Percentiles rank a stretch among this genome's conserved stretches.
Conservation (phyloP, 768 basidiomycete species). For the Leccinum obscurum region DNA sequence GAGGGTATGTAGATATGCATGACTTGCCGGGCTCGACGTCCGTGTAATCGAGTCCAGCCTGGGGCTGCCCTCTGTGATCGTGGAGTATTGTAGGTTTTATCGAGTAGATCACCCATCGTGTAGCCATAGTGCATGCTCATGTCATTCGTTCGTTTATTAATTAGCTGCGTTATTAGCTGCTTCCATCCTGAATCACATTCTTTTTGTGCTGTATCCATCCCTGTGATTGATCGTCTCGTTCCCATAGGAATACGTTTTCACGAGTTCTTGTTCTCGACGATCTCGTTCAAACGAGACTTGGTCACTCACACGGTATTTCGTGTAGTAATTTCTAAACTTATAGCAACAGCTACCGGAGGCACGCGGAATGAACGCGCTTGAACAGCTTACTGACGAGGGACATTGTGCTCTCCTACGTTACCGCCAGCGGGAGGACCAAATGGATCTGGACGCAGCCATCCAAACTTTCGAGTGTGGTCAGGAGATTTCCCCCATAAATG, state of each 20-base stretch:
- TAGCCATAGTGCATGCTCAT: conserved; percentile 9
- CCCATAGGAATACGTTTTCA: not conserved
- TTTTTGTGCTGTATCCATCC: not conserved
- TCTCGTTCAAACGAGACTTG: not conserved
- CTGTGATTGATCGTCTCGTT: not conserved
- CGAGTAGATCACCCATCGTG: conserved; percentile 2
- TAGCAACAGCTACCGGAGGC: not conserved
- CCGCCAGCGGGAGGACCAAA: not conserved
- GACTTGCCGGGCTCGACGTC: conserved; percentile 9
- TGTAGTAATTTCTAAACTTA: not conserved
- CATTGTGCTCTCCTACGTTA: not conserved
- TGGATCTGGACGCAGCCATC: not conserved
- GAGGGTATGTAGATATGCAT: not conserved
- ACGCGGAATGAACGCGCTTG: not conserved
- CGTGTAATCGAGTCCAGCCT: conserved; percentile 2
- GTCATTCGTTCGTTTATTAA: not conserved
- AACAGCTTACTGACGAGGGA: not conserved
- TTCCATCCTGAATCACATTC: not conserved
- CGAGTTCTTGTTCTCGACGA: not conserved
- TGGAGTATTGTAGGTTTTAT: not conserved
- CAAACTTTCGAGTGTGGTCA: not conserved
- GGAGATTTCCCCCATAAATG: not conserved
- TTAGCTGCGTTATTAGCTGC: not conserved
- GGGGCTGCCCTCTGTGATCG: conserved; percentile 2
- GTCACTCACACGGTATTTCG: not conserved